A percentile compares a stretch with the other conserved stretches of the same genome.
These are phyloP conservation scores for Brachypodium distachyon DNA, from an alignment of 202 grass and related monocot genomes.

Conservation along the genomic window DNA sequence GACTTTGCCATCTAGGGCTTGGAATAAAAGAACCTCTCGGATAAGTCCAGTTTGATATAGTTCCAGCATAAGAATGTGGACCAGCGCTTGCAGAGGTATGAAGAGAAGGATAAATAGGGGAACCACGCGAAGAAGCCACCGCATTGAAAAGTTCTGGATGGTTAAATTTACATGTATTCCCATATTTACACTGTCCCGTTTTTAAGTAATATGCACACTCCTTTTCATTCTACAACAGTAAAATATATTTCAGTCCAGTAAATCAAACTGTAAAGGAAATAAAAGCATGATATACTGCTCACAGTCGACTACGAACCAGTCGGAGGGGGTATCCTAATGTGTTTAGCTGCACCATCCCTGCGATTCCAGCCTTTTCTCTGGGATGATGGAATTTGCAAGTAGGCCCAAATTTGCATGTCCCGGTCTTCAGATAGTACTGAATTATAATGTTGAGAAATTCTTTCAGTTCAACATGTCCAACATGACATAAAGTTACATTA, in stretches of 20 bases:
- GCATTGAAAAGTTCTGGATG: conserved; percentile 84
- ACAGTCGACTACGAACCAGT: conserved; percentile 50
- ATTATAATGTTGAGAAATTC: background rate
- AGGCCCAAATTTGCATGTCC: conserved; percentile 97
- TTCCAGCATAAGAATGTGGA: conserved; percentile 62
- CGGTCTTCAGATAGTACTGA: conserved; percentile 90
- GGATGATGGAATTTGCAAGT: conserved; percentile 99
- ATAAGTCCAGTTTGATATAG: conserved; percentile 64
- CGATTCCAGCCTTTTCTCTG: conserved; percentile 93
- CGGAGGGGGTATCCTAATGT: conserved; percentile 89
- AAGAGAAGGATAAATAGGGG: conserved; percentile 88
- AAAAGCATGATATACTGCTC: conserved; percentile 2
- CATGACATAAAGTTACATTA: background rate
- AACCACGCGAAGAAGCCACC: conserved; percentile 43
- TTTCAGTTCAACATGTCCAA: background rate
- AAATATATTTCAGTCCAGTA: conserved; percentile 18
- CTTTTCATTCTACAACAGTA: conserved; percentile 64
- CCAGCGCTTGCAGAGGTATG: conserved; percentile 59
- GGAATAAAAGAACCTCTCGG: conserved; percentile 89
- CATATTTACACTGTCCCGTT: conserved; percentile 98
- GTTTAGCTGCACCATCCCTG: conserved; percentile 68
- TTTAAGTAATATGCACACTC: conserved; percentile 97
- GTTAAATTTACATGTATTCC: conserved; percentile 99
- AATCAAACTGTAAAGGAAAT: background rate
- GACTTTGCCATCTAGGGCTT: conserved; percentile 84